Evolutionary conservation across 495 filamentous ascomycete genomes (phyloP), one percentile per base, ranked within the genome.

Genomic region (Sordaria brevicollis): DNA sequence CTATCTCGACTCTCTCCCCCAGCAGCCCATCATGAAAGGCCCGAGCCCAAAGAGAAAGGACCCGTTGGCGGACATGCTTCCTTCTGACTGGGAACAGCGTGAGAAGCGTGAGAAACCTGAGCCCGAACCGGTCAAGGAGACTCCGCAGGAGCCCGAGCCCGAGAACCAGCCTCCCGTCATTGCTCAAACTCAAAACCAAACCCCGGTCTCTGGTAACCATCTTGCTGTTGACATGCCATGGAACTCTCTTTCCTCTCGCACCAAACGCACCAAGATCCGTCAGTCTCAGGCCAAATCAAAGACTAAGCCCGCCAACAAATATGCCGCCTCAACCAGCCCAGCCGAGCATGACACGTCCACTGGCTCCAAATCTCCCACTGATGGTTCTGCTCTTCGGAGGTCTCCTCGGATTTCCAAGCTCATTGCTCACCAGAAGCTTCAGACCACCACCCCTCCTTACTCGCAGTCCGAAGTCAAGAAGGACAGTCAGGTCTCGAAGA

Each of bases 1-100:
- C 13, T 25, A 54, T 34, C 35, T 68, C 13, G 21, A 33, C 25
- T 2, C 67, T 13, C 25, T 62, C 8, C 49, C 25, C 2, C 5
- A 62, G 33, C 5, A 62, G 33, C 25, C 5, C 49, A 17, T 62
- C 25, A 17, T 31, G 49, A 62, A 17, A 17, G 25, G 5, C 13
- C 25, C 65, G 3, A 68, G 66, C n/a, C 15, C 54, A 1, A 54
- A 10, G 13, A 68, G 49, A 9, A 71, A 54, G 8, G 71, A 73
- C 13, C 49, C 66, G 2, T 33, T 73, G 34, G 62, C 66, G 25
- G 69, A 66, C 3, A 39, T 73, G 35, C 66, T 73, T 3, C 38
- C 17, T 6, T 36, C 31, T 33, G 31, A 68, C 10, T 33, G 70
- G 17, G 66, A 71, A 7, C 33, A 34, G 31, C 71, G 4, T 67